Base-by-base conservation (phyloP, 352 stramenopile genomes). In the Phytophthora pisi region DNA sequence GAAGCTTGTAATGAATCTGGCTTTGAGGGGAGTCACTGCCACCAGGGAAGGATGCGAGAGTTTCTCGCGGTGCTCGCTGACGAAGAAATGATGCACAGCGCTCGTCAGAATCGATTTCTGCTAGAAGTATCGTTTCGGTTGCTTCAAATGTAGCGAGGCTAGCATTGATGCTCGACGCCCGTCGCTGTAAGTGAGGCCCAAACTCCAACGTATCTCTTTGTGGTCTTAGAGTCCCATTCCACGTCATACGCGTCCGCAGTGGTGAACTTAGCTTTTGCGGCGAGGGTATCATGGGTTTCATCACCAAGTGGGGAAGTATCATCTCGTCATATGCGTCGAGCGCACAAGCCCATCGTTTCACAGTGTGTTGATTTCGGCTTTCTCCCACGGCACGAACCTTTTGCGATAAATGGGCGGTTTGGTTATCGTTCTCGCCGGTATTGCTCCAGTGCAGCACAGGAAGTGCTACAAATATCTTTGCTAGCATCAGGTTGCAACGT, bases 31-130 rank as follows among this genome's bases (percentile, higher is more conserved):
- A 49, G 30, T 55, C 50, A 31, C 42, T 26, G 8, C 11, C 49
- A 30, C 45, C 46, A 11, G 34, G 31, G 11, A 63, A 16, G 5
- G 34, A 42, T 5, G 26, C 4, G 9, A 63, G 40, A 16, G 36
- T 45, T 50, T 50, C 36, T 7, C 54, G 52, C 55, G 59, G 40
- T 15, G 23, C 38, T 70, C 59, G 57, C 8, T 77, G 65, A 5
- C 56, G 50, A 46, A 85, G 77, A 24, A 79, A 70, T 15, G 26
- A 61, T 26, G 68, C 64, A 51, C 74, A 85, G 3, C 57, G 53
- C 43, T 80, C 65, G 31, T 85, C 77, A 1, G 74, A 70, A 2
- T 77, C 77, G 28, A 85, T 78, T 51, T 82, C 77, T 8, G 75
- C 74, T 3, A 64, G 43, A 28, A 85, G 51, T 34, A 85, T 79